Evolutionary conservation across 768 basidiomycete genomes (phyloP).

Genomic region (Podaxis sp.): DNA sequence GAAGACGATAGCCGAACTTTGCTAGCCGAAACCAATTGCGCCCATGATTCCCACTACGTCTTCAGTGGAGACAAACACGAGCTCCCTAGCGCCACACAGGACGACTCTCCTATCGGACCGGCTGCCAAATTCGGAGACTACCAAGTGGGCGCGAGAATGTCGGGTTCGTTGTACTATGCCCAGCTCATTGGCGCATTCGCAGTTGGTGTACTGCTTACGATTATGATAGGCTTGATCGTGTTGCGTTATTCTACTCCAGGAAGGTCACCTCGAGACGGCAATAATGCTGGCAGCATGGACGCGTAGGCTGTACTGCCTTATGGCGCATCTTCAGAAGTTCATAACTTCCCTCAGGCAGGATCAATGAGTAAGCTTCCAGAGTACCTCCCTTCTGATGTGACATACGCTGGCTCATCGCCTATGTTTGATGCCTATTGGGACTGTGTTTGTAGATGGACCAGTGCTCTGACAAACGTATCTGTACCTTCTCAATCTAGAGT

Average conservation of each 20-base stretch:
- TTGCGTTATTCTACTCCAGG: not conserved
- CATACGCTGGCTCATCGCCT: conserved; percentile 74
- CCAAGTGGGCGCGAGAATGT: conserved; percentile 6
- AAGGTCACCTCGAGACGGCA: not conserved
- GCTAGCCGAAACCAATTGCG: not conserved
- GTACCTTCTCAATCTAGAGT: conserved; percentile 68
- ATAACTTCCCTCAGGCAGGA: conserved; percentile 68
- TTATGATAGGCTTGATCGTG: not conserved
- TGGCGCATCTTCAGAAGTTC: conserved; percentile 69
- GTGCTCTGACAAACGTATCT: conserved; percentile 79
- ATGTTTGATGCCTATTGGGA: too few species aligned
- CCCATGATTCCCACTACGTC: not conserved
- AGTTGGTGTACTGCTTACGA: conserved; percentile 9
- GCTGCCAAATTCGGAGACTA: not conserved
- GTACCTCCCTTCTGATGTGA: conserved; percentile 74
- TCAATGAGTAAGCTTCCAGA: conserved; percentile 75
- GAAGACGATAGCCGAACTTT: conserved; percentile 10
- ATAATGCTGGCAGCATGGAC: not conserved
- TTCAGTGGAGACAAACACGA: not conserved
- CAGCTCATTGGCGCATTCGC: conserved; percentile 12
- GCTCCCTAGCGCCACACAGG: not conserved
- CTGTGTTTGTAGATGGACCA: conserved; percentile 62
- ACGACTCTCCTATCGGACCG: not conserved
- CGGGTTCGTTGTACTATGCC: not conserved
- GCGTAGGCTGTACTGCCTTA: conserved; percentile 56